Conservation (phyloP, 2,329 filamentous ascomycete genomes). For the Fusarium pseudocircinatum region DNA sequence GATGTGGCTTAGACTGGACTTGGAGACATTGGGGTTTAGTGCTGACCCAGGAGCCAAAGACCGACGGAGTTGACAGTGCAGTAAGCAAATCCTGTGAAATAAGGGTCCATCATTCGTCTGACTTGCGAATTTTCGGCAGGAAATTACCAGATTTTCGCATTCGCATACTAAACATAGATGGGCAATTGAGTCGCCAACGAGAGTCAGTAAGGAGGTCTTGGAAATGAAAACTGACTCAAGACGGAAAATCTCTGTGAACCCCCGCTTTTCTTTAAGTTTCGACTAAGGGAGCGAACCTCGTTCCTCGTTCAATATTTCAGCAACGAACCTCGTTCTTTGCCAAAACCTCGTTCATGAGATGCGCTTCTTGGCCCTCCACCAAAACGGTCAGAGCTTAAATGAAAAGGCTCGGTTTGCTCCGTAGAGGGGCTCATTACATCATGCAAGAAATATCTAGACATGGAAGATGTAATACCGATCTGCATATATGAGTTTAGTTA, state of each 20-base stretch:
- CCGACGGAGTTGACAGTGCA: not conserved
- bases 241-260: accelerated
- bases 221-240: not conserved
- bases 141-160: not conserved
- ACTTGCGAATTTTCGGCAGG: not conserved
- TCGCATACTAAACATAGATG: not conserved
- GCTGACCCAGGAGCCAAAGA: not conserved
- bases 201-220: accelerated
- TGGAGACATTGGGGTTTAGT: not conserved
- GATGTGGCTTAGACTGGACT: not conserved
- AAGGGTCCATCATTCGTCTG: not conserved
- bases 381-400: not conserved
- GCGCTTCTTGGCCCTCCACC: not conserved
- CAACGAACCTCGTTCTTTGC: not conserved
- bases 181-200: too few species aligned
- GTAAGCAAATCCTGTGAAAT: not conserved
- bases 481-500: accelerated
- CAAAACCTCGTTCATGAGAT: not conserved
- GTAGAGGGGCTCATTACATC: not conserved
- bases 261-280: too few species aligned
- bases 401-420: not conserved
- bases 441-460: not conserved
- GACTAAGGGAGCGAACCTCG: not conserved
- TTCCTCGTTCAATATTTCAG: not conserved
- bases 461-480: not conserved